Base-by-base conservation (phyloP, 345 rosid species). In the Aquilaria sinensis region DNA sequence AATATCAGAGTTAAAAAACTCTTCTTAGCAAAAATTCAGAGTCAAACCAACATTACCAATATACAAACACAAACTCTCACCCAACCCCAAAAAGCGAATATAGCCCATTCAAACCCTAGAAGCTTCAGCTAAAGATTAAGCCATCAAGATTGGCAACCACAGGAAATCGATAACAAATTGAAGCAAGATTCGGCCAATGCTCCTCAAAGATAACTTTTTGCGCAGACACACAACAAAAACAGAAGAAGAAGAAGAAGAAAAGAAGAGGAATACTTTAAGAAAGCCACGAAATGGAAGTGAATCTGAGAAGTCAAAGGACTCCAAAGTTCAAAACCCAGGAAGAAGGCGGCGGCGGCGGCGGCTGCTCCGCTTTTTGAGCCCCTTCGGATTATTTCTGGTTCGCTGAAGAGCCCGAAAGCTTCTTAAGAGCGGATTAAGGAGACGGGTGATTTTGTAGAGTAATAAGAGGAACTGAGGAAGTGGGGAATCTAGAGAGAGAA, bases 201-300 rank as follows among this genome's bases (percentile, higher is more conserved):
- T 12, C 47, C 74, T 69, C 69, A 57, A 12, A 29, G 62, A 43
- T 61, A 60, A 55, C 37, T 49, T 52, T 64, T 51, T 29, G 43
- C 53, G 2, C 9, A 34, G 23, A 46, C 41, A 37, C 60, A 56
- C 64, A 48, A 12, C 49, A 63, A 54, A 66, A 58, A 31, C 32
- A 7, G 60, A 62, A 34, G 46, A 56, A 11, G 56, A 59, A 56
- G 9, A 50, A 49, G 34, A 61, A 65, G 14, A 37, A 56, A 30
- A 47, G 5, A 56, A 47, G 65, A 58, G 51, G 58, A 50, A 46
- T 63, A 64, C 69, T 66, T 56, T 34, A 10, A 30, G 51, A 72
- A 67, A 61, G 60, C 47, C 52, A 33, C 70, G 58, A 64, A 55
- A 64, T 51, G 56, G 53, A 64, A 56, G 55, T 49, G 57, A 68